Base-by-base conservation (phyloP, 257 asterid genomes). In the Leptodermis oblonga region DNA sequence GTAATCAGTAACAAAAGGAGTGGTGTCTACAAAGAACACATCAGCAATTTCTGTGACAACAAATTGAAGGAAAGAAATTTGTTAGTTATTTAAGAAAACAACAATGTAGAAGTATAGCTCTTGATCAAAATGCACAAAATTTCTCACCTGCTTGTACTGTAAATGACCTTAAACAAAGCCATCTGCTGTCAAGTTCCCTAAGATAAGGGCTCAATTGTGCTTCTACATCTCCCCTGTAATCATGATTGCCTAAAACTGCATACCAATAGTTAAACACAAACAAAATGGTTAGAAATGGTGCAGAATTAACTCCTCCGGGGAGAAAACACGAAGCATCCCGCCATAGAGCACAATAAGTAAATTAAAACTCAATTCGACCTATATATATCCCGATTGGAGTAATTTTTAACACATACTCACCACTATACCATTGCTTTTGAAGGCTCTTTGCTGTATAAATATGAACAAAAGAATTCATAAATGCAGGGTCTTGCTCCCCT, bases 171-270 rank as follows among this genome's bases (percentile, higher is more conserved):
- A 87, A 71, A 78, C 98, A 92, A 73, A 92, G 78, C 98, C 96
- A 92, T 82, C 97, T 87, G 46, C 70, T 39, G 33, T 92, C 96
- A 22, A 92, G 64, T 71, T 76, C 79, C 63, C 85, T 70, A 22
- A 92, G 90, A 26, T 62, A 51, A 62, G 85, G 80, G 79, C 92
- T 89, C 82, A 92, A 73, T 72, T 92, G 98, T 0, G 98, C 94
- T 70, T 63, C 59, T 63, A 78, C 82, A 77, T 92, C 84, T 22
- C 98, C 98, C 72, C 98, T 81, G 22, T 92, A 92, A 66, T 92
- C 98, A 80, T 92, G 98, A 78, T 92, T 92, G 6, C 98, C 98
- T 68, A 92, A 73, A 74, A 92, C 98, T 89, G 98, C 88, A 77
- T n/a, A 28, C 5, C 58, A 4, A 77, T 54, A 5, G n/a, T n/a